Base-by-base conservation (phyloP, 139 green algal genomes). In the Chlorella sorokiniana region DNA sequence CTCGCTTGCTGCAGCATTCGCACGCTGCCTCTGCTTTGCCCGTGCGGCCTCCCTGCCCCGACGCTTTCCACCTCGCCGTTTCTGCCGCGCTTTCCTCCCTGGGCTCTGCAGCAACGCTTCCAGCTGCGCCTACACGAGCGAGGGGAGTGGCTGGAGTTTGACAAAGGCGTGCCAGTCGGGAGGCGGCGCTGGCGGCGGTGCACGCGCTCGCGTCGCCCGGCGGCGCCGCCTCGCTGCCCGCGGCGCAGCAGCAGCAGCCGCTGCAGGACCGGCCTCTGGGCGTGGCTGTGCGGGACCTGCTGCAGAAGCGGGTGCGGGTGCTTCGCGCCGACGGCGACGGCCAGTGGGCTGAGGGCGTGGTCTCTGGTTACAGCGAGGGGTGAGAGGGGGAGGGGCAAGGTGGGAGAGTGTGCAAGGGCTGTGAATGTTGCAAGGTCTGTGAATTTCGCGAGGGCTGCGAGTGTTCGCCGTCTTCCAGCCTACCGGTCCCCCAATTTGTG, bases 231-330 rank as follows among this genome's bases (percentile, higher is more conserved):
- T 31, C n/a, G 35, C 0, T 31, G 33, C 14, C 76, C 11, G 37
- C 76, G 7, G 7, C 33, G 18, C 10, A 41, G 54, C 37, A 1
- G 73, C n/a, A 9, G 4, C 54, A 1, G 37, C 40, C 23, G 51
- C 59, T 14, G 56, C 59, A 11, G 54, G 63, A 82, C 63, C 63
- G 65, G 76, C 76, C 52, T 9, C 75, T 73, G 75, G 59, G 61
- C 3, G 59, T 73, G 41, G 23, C 44, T 5, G 31, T 71, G 27
- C 27, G 27, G 18, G 51, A 44, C 1, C 45, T 77, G 23, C 35
- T 69, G 51, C 73, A 79, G 73, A 69, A 69, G 73, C 51, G 73
- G 22, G 40, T 79, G 54, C 73, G 73, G 37, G 54, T 79, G 52
- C 40, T 40, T 29, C 69, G 54, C 73, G 22, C 72, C 1, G 35